Evolutionary conservation across 148 eudicot species (phyloP).

Genomic region (Chenopodium album): DNA sequence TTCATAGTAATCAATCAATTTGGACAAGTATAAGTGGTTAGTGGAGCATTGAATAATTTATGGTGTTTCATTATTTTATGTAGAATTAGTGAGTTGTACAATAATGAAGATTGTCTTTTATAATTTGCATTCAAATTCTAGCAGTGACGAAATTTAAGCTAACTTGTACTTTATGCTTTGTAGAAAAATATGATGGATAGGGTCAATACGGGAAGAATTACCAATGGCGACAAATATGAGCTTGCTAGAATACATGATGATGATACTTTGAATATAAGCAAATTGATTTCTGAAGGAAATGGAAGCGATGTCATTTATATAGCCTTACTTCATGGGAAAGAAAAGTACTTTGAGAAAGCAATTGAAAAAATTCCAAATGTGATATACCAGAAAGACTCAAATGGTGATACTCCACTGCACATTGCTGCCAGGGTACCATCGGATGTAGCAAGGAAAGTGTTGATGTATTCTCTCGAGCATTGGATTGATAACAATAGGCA

Average conservation of each 20-base stretch:
- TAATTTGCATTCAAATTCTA: no score
- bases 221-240: background rate
- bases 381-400: slow-evolving; percentile 2
- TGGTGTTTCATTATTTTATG: no score
- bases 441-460: background rate
- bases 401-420: slow-evolving; percentile 21
- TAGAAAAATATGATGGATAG: slow-evolving; percentile 1
- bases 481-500: background rate
- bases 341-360: background rate
- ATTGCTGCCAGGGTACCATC: slow-evolving; percentile 19
- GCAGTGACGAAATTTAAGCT: no score
- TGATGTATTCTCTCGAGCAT: background rate
- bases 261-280: no score
- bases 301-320: slow-evolving; percentile 2
- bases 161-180: background rate
- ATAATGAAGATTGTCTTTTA: no score
- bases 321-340: background rate
- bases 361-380: background rate
- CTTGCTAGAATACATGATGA: no score
- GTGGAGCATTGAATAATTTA: no score
- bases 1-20: no score
- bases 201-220: background rate
- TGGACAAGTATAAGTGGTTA: no score
- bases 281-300: background rate
- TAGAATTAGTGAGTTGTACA: no score